These are phyloP conservation scores for Tricholoma hemisulphureum DNA, from an alignment of 768 basidiomycete genomes.

Conservation along the genomic window DNA sequence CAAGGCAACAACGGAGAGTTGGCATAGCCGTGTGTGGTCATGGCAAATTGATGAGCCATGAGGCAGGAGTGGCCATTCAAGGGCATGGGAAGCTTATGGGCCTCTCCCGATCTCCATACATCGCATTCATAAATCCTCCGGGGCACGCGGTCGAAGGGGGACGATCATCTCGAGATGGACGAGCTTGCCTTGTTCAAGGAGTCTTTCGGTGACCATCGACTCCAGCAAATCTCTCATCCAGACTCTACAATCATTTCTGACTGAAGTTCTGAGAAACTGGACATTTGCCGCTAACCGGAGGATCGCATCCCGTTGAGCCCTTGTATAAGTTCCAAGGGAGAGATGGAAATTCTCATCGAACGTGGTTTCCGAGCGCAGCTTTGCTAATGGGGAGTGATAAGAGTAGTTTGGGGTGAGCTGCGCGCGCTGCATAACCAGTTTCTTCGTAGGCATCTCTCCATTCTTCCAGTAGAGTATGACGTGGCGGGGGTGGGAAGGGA, in stretches of 20 bases:
- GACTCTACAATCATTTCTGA: neutral
- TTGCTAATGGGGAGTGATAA: neutral
- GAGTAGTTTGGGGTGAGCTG: neutral
- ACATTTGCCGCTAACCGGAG: neutral
- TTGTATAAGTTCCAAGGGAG: neutral
- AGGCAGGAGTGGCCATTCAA: no score
- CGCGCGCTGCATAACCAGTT: neutral
- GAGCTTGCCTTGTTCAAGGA: no score
- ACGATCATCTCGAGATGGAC: no score
- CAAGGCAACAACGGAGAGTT: no score
- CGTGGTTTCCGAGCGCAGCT: neutral
- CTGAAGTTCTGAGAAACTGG: neutral
- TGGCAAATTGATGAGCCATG: no score
- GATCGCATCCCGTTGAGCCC: neutral
- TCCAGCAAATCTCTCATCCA: conserved; percentile 1
- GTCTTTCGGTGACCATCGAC: neutral
- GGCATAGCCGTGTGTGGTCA: no score
- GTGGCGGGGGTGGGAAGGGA: neutral
- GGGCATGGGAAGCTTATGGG: no score
- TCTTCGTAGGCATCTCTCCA: no score
- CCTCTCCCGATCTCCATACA: no score
- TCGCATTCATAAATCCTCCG: no score
- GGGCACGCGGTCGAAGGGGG: no score
- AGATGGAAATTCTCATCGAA: neutral
- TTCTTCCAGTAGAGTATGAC: neutral